Conservation (phyloP, 441 rosid species). For the Euphorbia schlechtendalii region DNA sequence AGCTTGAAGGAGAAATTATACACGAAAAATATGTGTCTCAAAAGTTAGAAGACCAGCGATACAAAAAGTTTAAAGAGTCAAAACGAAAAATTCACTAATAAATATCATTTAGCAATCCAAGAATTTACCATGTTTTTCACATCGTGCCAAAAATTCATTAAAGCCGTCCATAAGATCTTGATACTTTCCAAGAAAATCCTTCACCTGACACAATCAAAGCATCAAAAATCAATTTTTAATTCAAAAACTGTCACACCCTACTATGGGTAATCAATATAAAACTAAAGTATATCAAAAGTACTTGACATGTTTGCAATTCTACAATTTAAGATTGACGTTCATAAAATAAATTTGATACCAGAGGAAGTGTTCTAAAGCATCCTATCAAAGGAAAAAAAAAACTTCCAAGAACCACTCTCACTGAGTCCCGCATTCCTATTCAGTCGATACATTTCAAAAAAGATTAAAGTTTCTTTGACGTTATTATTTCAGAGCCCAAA, state of each 20-base stretch:
- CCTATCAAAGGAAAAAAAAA: neutral
- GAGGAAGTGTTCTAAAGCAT: neutral
- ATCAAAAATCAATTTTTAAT: constrained; percentile 15
- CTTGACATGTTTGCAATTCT: neutral
- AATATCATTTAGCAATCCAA: constrained; percentile 17
- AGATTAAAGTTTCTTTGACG: neutral
- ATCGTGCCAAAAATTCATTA: constrained; percentile 68
- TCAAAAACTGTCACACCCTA: constrained; percentile 7
- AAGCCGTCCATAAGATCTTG: constrained; percentile 85
- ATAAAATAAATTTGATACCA: neutral
- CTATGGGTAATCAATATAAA: neutral
- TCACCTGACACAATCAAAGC: constrained; percentile 45
- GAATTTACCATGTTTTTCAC: constrained; percentile 74
- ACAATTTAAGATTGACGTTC: neutral
- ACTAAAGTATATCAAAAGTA: neutral
- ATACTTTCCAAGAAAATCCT: constrained; percentile 71
- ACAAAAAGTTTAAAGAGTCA: constrained; percentile 18
- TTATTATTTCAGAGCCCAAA: neutral
- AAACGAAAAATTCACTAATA: constrained; percentile 13
- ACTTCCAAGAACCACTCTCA: constrained; percentile 3
- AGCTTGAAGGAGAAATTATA: too few relatives aligned
- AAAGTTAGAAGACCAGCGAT: constrained; percentile 79
- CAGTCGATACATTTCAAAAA: too few relatives aligned
- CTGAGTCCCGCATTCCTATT: neutral
- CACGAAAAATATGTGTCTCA: too few relatives aligned